Conservation (phyloP, 805 yeast genomes). For the Suhomyces faveliae region DNA sequence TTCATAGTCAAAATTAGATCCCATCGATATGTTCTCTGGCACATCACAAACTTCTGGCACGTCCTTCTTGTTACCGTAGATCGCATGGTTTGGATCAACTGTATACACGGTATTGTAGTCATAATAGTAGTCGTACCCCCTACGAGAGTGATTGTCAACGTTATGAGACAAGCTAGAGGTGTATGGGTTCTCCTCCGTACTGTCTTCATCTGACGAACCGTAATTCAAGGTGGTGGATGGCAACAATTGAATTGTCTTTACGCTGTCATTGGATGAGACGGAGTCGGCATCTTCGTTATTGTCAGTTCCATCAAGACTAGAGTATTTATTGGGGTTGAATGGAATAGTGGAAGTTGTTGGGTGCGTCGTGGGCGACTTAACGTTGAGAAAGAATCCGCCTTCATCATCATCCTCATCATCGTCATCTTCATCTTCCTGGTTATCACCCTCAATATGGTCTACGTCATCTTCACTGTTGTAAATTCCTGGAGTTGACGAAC, state of each 20-base stretch:
- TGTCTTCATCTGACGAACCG: conserved; percentile 62
- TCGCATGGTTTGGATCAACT: conserved; percentile 45
- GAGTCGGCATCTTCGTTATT: conserved; percentile 28
- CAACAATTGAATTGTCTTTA: conserved; percentile 60
- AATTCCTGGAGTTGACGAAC: neutral
- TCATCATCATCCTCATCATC: conserved; percentile 56
- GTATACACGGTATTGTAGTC: conserved; percentile 79
- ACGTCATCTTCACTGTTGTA: conserved; percentile 5
- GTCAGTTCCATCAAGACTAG: conserved; percentile 9
- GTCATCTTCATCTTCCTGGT: conserved; percentile 26
- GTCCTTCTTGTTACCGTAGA: conserved; percentile 29
- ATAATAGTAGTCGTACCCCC: conserved; percentile 76
- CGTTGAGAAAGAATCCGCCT: conserved; percentile 67
- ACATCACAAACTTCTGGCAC: conserved; percentile 45
- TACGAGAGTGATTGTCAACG: conserved; percentile 54
- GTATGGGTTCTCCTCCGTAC: conserved; percentile 56
- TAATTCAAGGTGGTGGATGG: conserved; percentile 87
- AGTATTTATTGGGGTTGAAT: neutral
- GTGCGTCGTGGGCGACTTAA: conserved; percentile 39
- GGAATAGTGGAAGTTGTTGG: conserved; percentile 21
- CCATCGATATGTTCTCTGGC: conserved; percentile 45
- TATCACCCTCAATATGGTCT: conserved; percentile 6
- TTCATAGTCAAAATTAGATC: conserved; percentile 40
- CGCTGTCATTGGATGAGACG: conserved; percentile 27
- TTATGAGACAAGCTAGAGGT: conserved; percentile 66